Evolutionary conservation across 2,329 filamentous ascomycete species (phyloP), one percentile per base, ranked within the genome.

Genomic region (Pyricularia pennisetigena): DNA sequence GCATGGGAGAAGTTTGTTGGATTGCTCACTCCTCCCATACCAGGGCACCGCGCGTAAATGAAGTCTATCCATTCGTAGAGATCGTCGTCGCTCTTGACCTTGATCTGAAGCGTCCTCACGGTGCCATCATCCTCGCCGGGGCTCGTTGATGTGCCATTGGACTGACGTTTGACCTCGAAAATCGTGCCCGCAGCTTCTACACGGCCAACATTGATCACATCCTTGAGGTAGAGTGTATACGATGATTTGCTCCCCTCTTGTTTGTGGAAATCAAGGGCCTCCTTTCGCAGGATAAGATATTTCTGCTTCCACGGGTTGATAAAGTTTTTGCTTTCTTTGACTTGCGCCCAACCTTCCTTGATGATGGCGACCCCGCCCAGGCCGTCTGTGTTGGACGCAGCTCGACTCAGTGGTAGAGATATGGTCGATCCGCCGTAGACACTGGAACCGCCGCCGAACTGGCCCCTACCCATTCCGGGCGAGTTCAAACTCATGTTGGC

Each of bases 51-150:
- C 73, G 94, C 93, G 77, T 98, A 98, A 72, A 99, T 96, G 77
- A 94, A 92, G 78, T 99, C 95, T 75, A 98, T 97, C 95, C 95
- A 99, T 74, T 97, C 93, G 79, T 99, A 99, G 68, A 99, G 88
- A 73, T 99, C 95, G 75, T 97, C 94, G 75, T 99, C 95, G 68
- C 89, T 91, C 80, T 97, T 97, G 74, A 98, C 93, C 77, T 91
- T 93, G 78, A 97, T 95, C 71, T 95, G 93, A 67, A 97, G 87
- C 3, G 92, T 91, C 77, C 91, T 93, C 69, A 90, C 91, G 9
- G 89, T 86, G 41, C 92, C 89, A 71, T 97, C 94, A 72, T 93
- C 89, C 64, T 91, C 91, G 67, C 90, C 87, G 12, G 93, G 86
- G 70, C 90, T 92, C 66, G 85, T 87, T 64, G 89, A 92, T 57